Evolutionary conservation across 2,329 filamentous ascomycete species (phyloP).

Genomic region (Bipolaris zeicola): DNA sequence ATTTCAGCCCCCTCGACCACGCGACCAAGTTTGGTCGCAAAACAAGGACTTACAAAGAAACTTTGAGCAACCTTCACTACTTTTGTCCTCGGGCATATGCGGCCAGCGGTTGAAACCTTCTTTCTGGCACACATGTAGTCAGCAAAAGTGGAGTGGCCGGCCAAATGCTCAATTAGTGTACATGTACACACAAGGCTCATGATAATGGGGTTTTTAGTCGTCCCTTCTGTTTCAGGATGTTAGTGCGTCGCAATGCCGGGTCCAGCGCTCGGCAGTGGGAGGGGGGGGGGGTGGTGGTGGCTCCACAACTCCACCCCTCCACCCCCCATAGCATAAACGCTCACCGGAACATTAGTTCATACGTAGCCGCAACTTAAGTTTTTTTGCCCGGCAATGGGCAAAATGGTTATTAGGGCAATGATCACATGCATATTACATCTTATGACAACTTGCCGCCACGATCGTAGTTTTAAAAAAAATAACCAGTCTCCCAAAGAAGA

Average conservation of each 20-base stretch:
- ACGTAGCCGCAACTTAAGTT: conserved; percentile 1
- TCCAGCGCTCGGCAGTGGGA: conserved; percentile 8
- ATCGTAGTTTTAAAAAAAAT: too few relatives aligned
- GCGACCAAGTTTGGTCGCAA: background rate
- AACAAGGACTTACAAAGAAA: background rate
- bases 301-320: background rate
- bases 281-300: too few relatives aligned
- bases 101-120: background rate
- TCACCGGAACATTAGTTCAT: conserved; percentile 20
- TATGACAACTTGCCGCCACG: too few relatives aligned
- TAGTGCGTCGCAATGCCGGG: conserved; percentile 3
- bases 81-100: background rate
- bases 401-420: background rate
- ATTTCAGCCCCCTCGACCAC: too few relatives aligned
- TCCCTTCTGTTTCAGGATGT: conserved; percentile 8
- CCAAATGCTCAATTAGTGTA: too few relatives aligned
- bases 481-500: too few relatives aligned
- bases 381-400: conserved; percentile 4
- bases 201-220: background rate
- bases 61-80: background rate
- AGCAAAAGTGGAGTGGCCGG: too few relatives aligned
- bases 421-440: conserved; percentile 12
- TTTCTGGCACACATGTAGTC: background rate
- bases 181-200: too few relatives aligned
- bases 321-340: conserved; percentile 10